Evolutionary conservation across 148 eudicot genomes (phyloP), one percentile per base, ranked within the genome.

Genomic region (Arctostaphylos glauca): DNA sequence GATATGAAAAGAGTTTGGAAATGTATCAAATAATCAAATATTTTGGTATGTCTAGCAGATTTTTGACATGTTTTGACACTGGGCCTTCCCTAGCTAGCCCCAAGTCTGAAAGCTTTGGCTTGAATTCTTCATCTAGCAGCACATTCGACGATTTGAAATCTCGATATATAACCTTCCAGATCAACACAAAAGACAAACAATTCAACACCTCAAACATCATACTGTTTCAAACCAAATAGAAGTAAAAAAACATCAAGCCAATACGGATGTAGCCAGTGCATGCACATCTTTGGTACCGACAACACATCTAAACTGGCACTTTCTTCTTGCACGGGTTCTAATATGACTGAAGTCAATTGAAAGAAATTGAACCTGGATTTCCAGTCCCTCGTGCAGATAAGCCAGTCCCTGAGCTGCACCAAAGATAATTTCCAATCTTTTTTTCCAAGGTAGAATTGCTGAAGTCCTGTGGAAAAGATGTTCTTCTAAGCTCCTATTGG

Each of bases 71-170:
- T n/a, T n/a, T n/a, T n/a, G n/a, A n/a, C n/a, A 79, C 76, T 15
- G 98, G 98, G 9, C 98, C 98, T 90, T 93, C 97, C 77, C 94
- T 84, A 44, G 96, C 98, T 76, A 95, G 90, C 68, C 94, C 93
- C 44, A 93, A 92, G 88, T 91, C 97, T 7, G 98, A 95, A 80
- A 95, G 90, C 84, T 90, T 95, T 10, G 97, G 88, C 44, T 83
- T 89, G 83, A 95, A 91, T 68, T 90, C 85, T 78, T 83, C 80
- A 53, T 93, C 97, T 88, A 95, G 78, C 4, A 95, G 90, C 81
- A 95, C 90, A 82, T 93, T 93, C 0, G 98, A 91, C 16, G 98
- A 84, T 82, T 95, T 95, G 85, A 95, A 95, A 76, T 95, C 94
- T 68, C 97, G 89, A 81, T 86, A 91, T 84, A 95, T 92, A 76